Evolutionary conservation across 305 asterid species (phyloP), one percentile per base, ranked within the genome.

Genomic region (Solanum hybrid): DNA sequence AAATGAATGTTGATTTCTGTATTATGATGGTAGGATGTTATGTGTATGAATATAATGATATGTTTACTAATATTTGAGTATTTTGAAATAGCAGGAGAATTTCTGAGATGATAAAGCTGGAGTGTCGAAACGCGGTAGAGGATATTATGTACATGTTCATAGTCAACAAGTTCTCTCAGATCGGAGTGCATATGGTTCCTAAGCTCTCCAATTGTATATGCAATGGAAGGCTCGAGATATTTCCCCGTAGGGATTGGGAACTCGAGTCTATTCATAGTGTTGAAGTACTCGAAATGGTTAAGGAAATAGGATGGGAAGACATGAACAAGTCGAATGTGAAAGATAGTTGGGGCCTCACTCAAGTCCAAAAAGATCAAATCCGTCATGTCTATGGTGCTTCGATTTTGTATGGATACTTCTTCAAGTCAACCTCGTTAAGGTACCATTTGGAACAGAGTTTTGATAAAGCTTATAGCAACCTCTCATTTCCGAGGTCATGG

Each of bases 161-260:
- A 75, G 87, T 91, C 41, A 87, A 92, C 92, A 92, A 94, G 87
- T 97, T 97, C 92, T 90, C 90, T 6, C 94, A 94, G 68, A 95
- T 95, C 32, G 89, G 94, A 78, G 99, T 97, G 79, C 95, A 93
- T 92, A 90, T 96, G 91, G 94, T 97, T 45, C 99, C 99, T 1
- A 91, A 90, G n/a, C 95, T 96, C 34, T 94, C 98, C 87, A 92
- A 94, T 92, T 96, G 99, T 90, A 87, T 95, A 37, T 96, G 87
- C 32, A 94, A 95, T 61, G 94, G 94, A 38, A 90, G 99, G 87
- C 93, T 97, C 0, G 99, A 97, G 93, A 95, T 97, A 61, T 92
- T 91, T 87, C 98, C 99, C 14, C 92, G 96, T 1, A 95, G 92
- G 92, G 96, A 95, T 80, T 95, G 97, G 96, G 98, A 95, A 57